A percentile compares a stretch with the other conserved stretches of the same genome.
Conservation (phyloP, 2,329 filamentous ascomycete genomes). For the Dothidotthia symphoricarpi region DNA sequence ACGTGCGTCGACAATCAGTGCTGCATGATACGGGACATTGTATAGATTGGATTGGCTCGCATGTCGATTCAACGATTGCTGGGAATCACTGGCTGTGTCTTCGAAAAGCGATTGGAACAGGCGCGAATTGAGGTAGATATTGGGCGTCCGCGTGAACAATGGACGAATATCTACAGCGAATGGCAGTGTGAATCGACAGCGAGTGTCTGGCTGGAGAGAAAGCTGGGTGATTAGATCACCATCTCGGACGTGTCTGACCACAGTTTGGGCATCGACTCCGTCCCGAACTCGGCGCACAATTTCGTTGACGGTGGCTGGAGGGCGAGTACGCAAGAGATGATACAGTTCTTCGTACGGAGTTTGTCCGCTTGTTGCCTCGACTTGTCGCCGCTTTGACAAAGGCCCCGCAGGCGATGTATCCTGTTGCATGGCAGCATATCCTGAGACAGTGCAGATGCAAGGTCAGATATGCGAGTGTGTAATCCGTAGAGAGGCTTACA, state of each 20-base stretch:
- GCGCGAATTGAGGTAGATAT: conserved; percentile 1
- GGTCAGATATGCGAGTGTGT: no score
- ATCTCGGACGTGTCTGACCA: neutral
- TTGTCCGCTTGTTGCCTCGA: no score
- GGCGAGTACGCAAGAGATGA: neutral
- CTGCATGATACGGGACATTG: conserved; percentile 2
- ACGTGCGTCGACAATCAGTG: conserved; percentile 7
- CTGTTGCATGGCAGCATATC: no score
- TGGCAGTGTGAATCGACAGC: conserved; percentile 2
- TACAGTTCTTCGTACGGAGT: neutral
- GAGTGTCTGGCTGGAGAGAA: conserved; percentile 1
- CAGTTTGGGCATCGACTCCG: neutral
- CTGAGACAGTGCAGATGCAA: no score
- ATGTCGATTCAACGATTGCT: neutral
- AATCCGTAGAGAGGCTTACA: no score
- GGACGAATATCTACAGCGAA: conserved; percentile 3
- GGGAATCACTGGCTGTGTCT: neutral
- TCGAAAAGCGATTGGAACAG: conserved; percentile 1
- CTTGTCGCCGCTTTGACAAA: no score
- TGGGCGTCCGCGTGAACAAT: neutral
- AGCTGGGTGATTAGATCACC: conserved; percentile 5
- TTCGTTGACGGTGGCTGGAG: neutral
- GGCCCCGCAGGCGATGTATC: no score
- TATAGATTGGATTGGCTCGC: neutral
- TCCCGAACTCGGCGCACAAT: neutral